A percentile compares a stretch with the other conserved stretches of the same genome.
phyloP scores from a whole-genome alignment of 192 early-diverging fungal genomes.

The Neocallimastix lanati region DNA sequence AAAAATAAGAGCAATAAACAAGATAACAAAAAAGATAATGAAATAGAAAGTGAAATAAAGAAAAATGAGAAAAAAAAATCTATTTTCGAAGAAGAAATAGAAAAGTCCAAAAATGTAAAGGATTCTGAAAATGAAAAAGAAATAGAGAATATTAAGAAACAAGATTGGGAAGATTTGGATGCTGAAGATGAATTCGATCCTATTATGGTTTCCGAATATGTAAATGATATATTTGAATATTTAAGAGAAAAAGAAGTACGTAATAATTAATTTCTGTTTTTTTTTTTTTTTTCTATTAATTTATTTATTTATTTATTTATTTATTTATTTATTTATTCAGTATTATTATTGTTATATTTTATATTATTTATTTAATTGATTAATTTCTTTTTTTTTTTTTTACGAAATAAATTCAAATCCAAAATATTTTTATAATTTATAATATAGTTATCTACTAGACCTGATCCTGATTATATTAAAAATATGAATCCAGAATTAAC shows the following conservation, averaged over 20 bases:
- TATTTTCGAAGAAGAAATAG: not conserved
- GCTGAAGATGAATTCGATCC: conserved; percentile 65
- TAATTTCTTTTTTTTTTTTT: no score
- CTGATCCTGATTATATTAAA: conserved; percentile 63
- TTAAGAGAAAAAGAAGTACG: no score
- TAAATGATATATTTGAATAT: no score
- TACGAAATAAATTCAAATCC: no score
- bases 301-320: no score
- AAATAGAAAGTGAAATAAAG: not conserved
- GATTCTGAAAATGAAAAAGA: not conserved
- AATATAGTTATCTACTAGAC: conserved; percentile 36
- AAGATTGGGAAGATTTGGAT: conserved; percentile 57
- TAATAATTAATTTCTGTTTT: no score
- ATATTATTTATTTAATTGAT: no score
- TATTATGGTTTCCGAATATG: conserved; percentile 86
- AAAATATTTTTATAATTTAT: no score
- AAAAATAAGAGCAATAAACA: not conserved
- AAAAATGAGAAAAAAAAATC: not conserved
- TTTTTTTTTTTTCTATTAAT: no score
- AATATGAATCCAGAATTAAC: conserved; percentile 55
- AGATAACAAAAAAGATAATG: not conserved
- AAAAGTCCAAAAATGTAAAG: no score
- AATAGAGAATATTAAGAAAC: conserved; percentile 1
- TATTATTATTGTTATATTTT: no score
- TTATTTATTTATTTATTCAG: no score